Evolutionary conservation across 164 flowering plant genomes (phyloP).

Genomic region (Dillenia turbinata): DNA sequence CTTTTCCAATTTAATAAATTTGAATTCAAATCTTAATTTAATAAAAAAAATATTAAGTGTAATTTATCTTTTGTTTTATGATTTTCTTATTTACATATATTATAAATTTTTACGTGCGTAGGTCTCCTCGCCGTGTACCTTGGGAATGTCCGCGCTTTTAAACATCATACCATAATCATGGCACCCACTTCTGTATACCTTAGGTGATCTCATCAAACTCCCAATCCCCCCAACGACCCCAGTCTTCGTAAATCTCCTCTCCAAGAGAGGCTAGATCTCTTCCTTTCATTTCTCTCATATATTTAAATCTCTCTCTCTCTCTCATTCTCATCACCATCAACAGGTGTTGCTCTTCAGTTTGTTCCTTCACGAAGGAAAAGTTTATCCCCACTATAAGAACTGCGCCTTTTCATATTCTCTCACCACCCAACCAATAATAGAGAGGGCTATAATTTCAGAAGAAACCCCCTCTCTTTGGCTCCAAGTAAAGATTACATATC

Average conservation of each 20-base stretch:
- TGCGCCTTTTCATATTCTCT: conserved; percentile 10
- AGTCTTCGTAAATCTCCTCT: conserved; percentile 3
- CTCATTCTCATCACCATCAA: conserved; percentile 12
- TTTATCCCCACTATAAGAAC: conserved; percentile 12
- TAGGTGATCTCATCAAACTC: conserved; percentile 22
- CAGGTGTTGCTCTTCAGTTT: conserved; percentile 19
- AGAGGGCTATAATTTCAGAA: not conserved
- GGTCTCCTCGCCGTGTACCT: not conserved
- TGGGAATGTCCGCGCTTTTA: conserved; percentile 16
- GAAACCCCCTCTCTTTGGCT: not conserved
- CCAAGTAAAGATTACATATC: conserved; percentile 21
- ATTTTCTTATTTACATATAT: too few relatives aligned
- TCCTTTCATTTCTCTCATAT: conserved; percentile 8
- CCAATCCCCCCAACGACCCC: not conserved
- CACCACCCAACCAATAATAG: conserved; percentile 23
- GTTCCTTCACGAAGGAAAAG: conserved; percentile 24
- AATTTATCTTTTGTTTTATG: conserved; percentile 17
- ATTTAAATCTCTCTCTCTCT: conserved; percentile 9
- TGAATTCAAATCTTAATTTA: too few relatives aligned
- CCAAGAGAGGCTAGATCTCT: conserved; percentile 3
- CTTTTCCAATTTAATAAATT: too few relatives aligned
- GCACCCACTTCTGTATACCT: conserved; percentile 18
- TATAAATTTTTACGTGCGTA: too few relatives aligned
- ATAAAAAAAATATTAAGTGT: too few relatives aligned
- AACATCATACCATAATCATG: conserved; percentile 38